Evolutionary conservation across 495 filamentous ascomycete genomes (phyloP), one percentile per base, ranked within the genome.

Genomic region (Neurospora intermedia): DNA sequence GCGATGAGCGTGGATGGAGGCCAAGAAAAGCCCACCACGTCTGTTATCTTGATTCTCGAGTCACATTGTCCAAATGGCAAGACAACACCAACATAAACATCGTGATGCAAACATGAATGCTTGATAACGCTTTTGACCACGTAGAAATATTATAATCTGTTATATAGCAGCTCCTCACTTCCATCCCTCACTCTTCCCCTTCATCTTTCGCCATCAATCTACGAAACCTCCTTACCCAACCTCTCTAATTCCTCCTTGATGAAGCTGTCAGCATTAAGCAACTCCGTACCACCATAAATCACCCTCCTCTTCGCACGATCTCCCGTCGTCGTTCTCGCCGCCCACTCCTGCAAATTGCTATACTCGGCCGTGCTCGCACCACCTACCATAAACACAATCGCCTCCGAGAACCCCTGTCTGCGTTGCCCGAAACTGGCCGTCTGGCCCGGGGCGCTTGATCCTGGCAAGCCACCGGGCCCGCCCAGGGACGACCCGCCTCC

Each of bases 351-450:
- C 79, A 99, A 80, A 80, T 99, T 99, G 16, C 94, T 94, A 81
- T 99, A 99, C 80, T 99, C 96, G 76, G 98, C 96, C 94, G 98
- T 98, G 77, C 94, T 97, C 35, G 96, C 96, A 71, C 96, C 96
- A 13, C 96, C 96, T 23, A 99, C 95, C 18, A 94, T 96, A 78
- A 99, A 98, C 39, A 98, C 96, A 72, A 98, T 91, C 9, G 96
- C 95, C 78, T 99, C 96, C 41, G 90, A 93, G 79, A 97, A 99
- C 4, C 94, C 94, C 76, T 98, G 96, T 72, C 96, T 85, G 48
- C 95, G 84, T 82, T 98, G 95, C 0, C 96, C 96, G 79, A 99
- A 99, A 72, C 90, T 96, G 3, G 96, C 95, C 10, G 89, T 89
- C 6, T 90, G 93, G 11, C 94, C 94, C 0, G 87, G 82, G 4